Base-by-base conservation (phyloP, 257 asterid species). In the Linderniella brevidens region DNA sequence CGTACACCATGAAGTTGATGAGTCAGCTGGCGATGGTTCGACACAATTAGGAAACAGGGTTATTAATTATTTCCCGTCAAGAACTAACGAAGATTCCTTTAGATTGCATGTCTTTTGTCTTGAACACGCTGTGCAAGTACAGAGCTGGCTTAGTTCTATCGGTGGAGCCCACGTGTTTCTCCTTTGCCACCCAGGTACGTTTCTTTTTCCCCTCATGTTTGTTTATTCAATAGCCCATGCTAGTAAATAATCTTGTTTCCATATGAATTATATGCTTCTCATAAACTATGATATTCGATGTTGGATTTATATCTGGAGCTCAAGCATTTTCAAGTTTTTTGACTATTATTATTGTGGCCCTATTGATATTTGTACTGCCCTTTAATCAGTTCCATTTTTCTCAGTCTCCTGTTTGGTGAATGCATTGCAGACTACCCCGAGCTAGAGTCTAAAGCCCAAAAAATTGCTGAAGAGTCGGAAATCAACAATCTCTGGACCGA, bases 61-160 rank as follows among this genome's bases (percentile, higher is more conserved):
- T 25, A 25, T 25, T 25, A 25, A 25, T 25, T 25, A 25, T 25
- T 62, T 64, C 52, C 11, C 78, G 47, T 32, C 73, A 16, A 70
- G 64, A 60, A 66, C 79, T 19, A 83, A 85, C 55, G 94, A 73
- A 56, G 96, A 90, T 62, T 77, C 93, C 69, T 81, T 82, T 58
- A 75, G 94, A 50, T 75, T 73, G 76, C 99, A 90, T 54, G 85
- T 90, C 52, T 90, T 90, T 71, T 90, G 99, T 61, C 99, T 90
- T 50, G 75, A 90, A 59, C 96, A 85, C 68, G 94, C 99, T 44
- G 61, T 77, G 36, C 86, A 81, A 73, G 94, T 85, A 48, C 74
- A 81, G 46, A 71, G 77, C 49, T 69, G 59, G 64, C 94, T 90
- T 65, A 73, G 72, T 43, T 46, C 58, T 45, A 43, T 90, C 58